A percentile compares a stretch with the other conserved stretches of the same genome.
These are phyloP conservation scores for Penicillium sp. DNA, from an alignment of 2,329 filamentous ascomycete species.

Conservation along the genomic window DNA sequence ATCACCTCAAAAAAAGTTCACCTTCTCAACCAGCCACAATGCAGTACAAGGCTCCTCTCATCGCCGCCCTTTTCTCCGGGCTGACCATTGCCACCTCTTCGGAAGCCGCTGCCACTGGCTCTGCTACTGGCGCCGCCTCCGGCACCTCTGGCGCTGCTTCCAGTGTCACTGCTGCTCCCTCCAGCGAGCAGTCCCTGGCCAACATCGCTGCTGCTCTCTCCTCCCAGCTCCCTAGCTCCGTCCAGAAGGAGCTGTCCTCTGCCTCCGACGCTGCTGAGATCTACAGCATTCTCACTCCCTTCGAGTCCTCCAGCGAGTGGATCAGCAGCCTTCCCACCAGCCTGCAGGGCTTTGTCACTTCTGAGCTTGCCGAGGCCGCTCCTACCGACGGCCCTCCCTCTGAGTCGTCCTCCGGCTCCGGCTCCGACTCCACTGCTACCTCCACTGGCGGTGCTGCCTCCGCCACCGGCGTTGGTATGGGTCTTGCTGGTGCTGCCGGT, in stretches of 20 bases:
- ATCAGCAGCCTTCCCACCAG: too few relatives aligned
- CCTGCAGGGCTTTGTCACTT: not conserved
- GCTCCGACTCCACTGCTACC: constrained; percentile 3
- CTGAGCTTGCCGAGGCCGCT: not conserved
- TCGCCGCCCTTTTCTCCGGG: constrained; percentile 1
- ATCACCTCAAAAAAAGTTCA: too few relatives aligned
- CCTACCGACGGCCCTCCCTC: constrained; percentile 3
- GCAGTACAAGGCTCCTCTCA: constrained; percentile 1
- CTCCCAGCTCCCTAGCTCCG: too few relatives aligned
- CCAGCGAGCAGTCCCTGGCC: too few relatives aligned
- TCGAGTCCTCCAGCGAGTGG: too few relatives aligned
- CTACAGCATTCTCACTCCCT: too few relatives aligned
- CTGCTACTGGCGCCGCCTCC: constrained; percentile 6
- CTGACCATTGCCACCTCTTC: not conserved
- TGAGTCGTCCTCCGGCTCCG: not conserved
- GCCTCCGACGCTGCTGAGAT: too few relatives aligned
- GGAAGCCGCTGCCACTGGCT: constrained; percentile 1
- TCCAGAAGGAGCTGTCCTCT: too few relatives aligned
- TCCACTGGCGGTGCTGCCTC: constrained; percentile 16
- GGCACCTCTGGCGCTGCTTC: not conserved
- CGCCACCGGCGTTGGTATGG: constrained; percentile 17
- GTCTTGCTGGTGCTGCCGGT: constrained; percentile 21
- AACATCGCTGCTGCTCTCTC: too few relatives aligned
- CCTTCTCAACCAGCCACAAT: not conserved
- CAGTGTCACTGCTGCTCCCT: too few relatives aligned